Evolutionary conservation across 352 stramenopile species (phyloP), one percentile per base, ranked within the genome.

Genomic region (Globisporangium barbulae): DNA sequence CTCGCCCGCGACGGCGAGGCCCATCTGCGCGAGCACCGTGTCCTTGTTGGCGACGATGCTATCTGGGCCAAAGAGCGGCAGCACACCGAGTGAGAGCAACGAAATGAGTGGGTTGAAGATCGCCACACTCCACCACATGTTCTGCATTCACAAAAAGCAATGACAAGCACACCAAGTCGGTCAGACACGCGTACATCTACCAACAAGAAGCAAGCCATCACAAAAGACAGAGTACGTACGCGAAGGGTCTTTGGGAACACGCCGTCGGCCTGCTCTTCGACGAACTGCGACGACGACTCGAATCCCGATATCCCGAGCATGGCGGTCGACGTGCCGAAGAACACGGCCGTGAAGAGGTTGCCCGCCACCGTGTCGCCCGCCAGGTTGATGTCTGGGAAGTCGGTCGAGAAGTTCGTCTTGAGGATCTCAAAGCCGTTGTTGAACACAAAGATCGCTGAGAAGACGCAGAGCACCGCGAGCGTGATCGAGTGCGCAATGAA

Each of bases 261-360:
- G 17, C 93, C 93, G n/a, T 94, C 78, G n/a, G 84, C 90, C 66
- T 98, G 92, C 65, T 98, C 91, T 72, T 98, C 88, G 19, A 98
- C 91, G 75, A 98, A 98, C 73, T 98, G 93, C 25, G 91, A 97
- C 47, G 88, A 97, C 5, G 89, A 96, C 72, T 98, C 94, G 60
- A 98, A 98, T 22, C 94, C 94, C 19, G 88, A 97, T 68, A 98
- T 97, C 53, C 94, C 94, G 15, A 98, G 87, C 90, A 98, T 98
- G n/a, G 93, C 93, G 5, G 85, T 92, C 4, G 85, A 96, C 50
- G 90, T 94, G 57, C 91, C 91, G 57, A 98, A 97, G 70, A 96
- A 97, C 39, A 97, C 68, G 3, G 89, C 89, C n/a, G 86, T 94
- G 49, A 91, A 75, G 31, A 94, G 69, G 65, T 93, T 93, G 22